These are phyloP conservation scores for Brettanomyces custersianus DNA, from an alignment of 805 yeast species.

Conservation along the genomic window DNA sequence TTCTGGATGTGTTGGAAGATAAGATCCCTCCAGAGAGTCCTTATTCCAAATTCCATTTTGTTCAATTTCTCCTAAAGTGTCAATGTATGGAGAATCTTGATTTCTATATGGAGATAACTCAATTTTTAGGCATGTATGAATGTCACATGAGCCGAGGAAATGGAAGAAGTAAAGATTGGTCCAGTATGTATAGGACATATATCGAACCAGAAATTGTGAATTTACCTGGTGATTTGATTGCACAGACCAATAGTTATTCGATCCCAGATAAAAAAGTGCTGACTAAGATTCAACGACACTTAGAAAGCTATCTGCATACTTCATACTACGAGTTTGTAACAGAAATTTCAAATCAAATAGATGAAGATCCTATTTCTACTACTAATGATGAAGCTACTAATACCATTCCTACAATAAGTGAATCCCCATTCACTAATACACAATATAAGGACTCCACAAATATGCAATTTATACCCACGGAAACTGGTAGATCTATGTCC, in stretches of 20 bases:
- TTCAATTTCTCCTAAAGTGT: slow-evolving; percentile 19
- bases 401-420: too few relatives aligned
- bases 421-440: too few relatives aligned
- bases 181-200: slow-evolving; percentile 16
- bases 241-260: slow-evolving; percentile 6
- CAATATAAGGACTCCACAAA: too few relatives aligned
- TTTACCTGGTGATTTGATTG: slow-evolving; percentile 21
- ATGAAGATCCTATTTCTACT: too few relatives aligned
- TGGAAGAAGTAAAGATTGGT: slow-evolving; percentile 17
- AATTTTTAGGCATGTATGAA: slow-evolving; percentile 11
- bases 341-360: slow-evolving; percentile 1
- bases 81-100: slow-evolving; percentile 29
- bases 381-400: too few relatives aligned
- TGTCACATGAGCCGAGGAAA: not conserved
- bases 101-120: slow-evolving; percentile 20
- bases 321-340: slow-evolving; percentile 23
- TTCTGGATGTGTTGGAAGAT: slow-evolving; percentile 21
- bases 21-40: slow-evolving; percentile 12
- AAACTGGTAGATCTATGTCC: too few relatives aligned
- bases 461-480: too few relatives aligned
- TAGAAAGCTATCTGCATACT: slow-evolving; percentile 19
- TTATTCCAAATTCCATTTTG: slow-evolving; percentile 21
- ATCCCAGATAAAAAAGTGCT: slow-evolving; percentile 16
- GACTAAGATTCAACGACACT: slow-evolving; percentile 12
- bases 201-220: slow-evolving; percentile 26